phyloP scores from a whole-genome alignment of 2,329 filamentous ascomycete species.

The Pseudofabraea citricarpa region DNA sequence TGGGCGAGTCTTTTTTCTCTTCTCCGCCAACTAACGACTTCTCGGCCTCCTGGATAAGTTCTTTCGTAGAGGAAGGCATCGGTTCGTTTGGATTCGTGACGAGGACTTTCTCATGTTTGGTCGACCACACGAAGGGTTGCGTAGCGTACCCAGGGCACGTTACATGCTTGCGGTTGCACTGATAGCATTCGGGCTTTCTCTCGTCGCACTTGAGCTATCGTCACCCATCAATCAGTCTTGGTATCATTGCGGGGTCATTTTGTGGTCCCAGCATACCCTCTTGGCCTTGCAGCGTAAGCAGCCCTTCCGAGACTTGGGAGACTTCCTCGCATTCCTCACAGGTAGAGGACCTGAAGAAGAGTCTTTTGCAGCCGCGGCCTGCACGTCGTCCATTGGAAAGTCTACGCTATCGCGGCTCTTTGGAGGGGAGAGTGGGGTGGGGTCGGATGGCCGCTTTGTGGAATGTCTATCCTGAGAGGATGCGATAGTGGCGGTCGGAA shows the following conservation, averaged over 20 bases:
- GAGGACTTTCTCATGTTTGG: conserved; percentile 26
- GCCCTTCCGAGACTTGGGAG: conserved; percentile 22
- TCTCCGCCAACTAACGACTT: neutral
- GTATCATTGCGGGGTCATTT: neutral
- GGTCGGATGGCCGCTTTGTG: too few relatives aligned
- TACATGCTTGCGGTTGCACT: conserved; percentile 19
- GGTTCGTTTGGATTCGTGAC: conserved; percentile 3
- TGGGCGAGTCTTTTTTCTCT: neutral
- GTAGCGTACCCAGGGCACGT: conserved; percentile 22
- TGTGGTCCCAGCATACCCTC: conserved; percentile 16
- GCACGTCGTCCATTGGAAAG: too few relatives aligned
- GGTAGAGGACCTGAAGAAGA: neutral
- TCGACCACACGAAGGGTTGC: conserved; percentile 23
- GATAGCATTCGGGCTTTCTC: conserved; percentile 21
- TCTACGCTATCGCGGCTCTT: too few relatives aligned
- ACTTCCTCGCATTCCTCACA: conserved; percentile 17
- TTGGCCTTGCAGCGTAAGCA: conserved; percentile 25
- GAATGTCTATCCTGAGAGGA: too few relatives aligned
- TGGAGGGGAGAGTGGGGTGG: too few relatives aligned
- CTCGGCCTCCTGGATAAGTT: conserved; percentile 3
- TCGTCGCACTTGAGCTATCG: conserved; percentile 25
- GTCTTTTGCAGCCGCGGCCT: too few relatives aligned
- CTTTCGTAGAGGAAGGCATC: conserved; percentile 3
- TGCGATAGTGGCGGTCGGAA: too few relatives aligned
- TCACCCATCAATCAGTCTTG: conserved; percentile 2